Evolutionary conservation across 495 filamentous ascomycete genomes (phyloP), one percentile per base, ranked within the genome.

Genomic region (Xeromyces bisporus): DNA sequence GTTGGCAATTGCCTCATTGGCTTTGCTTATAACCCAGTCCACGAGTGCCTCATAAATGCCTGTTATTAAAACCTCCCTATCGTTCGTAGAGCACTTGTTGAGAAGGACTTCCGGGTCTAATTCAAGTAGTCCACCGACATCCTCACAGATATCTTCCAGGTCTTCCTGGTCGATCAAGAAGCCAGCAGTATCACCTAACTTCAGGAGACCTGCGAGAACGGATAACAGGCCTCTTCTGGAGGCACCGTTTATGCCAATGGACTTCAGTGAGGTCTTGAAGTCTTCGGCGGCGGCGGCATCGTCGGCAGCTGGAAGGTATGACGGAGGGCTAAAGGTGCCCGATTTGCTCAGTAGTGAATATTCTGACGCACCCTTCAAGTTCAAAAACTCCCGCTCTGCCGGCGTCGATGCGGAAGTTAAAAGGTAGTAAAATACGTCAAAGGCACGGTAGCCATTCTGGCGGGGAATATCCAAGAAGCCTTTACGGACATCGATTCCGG

Each of bases 371-470:
- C 70, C 66, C 53, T 85, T 80, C 18, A 97, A 62, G 26, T 76
- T 75, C n/a, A 97, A 61, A 34, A 83, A 93, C 47, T 96, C 85
- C 23, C 84, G 68, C 58, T 97, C 89, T 1, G 84, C 83, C 1
- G 77, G 78, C 1, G 85, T 91, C 0, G 89, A 91, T 9, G 82
- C 76, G 16, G 79, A 81, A 1, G 86, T 91, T 14, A 93, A 64
- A 2, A 97, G 71, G 41, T 94, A 96, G 56, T 97, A 97, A 51
- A 96, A 97, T 16, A 86, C 91, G 47, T 97, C 86, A 43, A 96
- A 97, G n/a, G 87, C 89, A 35, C 89, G 75, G 47, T 80, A 84
- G 13, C 91, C 89, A 5, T 71, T 35, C 46, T 92, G 73, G 0
- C 71, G 50, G 0, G 89, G 81, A 15, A 96, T 69, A 23, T 83